Conservation (phyloP, 768 basidiomycete genomes). For the Hebeloma cylindrosporum region DNA sequence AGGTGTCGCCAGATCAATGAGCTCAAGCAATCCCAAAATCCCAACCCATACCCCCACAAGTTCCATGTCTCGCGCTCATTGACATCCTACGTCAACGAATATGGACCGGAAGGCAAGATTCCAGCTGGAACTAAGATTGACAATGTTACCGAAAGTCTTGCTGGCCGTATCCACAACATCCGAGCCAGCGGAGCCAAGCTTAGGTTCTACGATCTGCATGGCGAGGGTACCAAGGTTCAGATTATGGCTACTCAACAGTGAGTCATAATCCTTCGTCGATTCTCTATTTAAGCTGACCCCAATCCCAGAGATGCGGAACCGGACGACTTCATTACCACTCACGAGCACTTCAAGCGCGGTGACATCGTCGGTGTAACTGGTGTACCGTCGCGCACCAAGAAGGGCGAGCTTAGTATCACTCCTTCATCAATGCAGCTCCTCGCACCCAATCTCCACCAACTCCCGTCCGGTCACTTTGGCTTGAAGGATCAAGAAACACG, state of each 20-base stretch:
- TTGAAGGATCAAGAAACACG: conserved; percentile 97
- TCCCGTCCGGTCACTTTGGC: conserved; percentile 90
- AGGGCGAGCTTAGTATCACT: conserved; percentile 91
- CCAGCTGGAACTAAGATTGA: conserved; percentile 65
- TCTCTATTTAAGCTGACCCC: not conserved
- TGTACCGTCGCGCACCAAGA: conserved; percentile 87
- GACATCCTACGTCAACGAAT: conserved; percentile 68
- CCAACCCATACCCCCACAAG: conserved; percentile 99
- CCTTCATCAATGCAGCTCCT: conserved; percentile 83
- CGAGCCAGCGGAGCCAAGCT: conserved; percentile 82
- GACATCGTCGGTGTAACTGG: conserved; percentile 96
- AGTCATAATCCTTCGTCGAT: conserved; percentile 26
- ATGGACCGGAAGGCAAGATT: conserved; percentile 73
- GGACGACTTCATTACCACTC: conserved; percentile 63
- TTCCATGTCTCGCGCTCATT: conserved; percentile 86
- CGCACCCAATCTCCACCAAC: conserved; percentile 93
- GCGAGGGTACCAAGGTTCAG: conserved; percentile 91
- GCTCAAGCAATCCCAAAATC: conserved; percentile 79
- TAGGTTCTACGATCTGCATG: conserved; percentile 90
- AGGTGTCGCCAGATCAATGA: conserved; percentile 86
- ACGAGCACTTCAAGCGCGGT: conserved; percentile 90
- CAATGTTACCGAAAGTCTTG: conserved; percentile 59
- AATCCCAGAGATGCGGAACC: conserved; percentile 59
- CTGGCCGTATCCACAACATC: conserved; percentile 92
- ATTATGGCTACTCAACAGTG: conserved; percentile 89